Conservation (phyloP, 352 stramenopile species). For the Halophytophthora polymorphica region DNA sequence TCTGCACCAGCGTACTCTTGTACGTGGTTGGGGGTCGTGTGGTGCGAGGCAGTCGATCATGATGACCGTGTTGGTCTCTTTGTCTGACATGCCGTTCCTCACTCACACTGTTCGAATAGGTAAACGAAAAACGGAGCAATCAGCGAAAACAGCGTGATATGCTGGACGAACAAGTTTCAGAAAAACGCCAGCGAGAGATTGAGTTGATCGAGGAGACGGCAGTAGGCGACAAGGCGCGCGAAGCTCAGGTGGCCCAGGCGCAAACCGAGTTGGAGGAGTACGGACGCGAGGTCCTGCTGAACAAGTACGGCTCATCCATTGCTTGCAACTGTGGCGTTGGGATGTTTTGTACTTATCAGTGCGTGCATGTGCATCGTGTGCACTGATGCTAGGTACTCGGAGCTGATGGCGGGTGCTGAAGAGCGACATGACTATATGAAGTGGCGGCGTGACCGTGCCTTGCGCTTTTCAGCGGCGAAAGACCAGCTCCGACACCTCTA, state of each 20-base stretch:
- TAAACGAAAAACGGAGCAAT: conserved; percentile 13
- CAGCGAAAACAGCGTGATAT: conserved; percentile 20
- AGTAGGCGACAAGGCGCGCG: conserved; percentile 7
- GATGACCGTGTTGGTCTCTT: not conserved
- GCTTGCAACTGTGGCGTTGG: not conserved
- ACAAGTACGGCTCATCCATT: conserved; percentile 15
- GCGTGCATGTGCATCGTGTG: conserved; percentile 1
- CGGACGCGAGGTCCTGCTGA: conserved; percentile 9
- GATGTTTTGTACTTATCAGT: not conserved
- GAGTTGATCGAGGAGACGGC: conserved; percentile 7
- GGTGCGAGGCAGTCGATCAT: not conserved
- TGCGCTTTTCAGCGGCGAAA: conserved; percentile 36
- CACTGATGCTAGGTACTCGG: conserved; percentile 29
- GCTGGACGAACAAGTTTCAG: conserved; percentile 27
- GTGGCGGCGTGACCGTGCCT: conserved; percentile 46
- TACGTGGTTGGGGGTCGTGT: not conserved
- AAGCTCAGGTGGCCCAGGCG: conserved; percentile 4
- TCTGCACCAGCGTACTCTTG: too few species aligned
- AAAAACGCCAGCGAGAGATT: conserved; percentile 14
- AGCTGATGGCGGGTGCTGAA: conserved; percentile 32
- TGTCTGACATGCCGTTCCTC: not conserved
- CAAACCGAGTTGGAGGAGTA: conserved; percentile 11
- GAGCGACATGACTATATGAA: conserved; percentile 49
- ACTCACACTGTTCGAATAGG: conserved; percentile 7
- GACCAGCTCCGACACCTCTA: conserved; percentile 28